These are phyloP conservation scores for Samsoniella hepiali DNA, from an alignment of 2,329 filamentous ascomycete species.

Conservation along the genomic window DNA sequence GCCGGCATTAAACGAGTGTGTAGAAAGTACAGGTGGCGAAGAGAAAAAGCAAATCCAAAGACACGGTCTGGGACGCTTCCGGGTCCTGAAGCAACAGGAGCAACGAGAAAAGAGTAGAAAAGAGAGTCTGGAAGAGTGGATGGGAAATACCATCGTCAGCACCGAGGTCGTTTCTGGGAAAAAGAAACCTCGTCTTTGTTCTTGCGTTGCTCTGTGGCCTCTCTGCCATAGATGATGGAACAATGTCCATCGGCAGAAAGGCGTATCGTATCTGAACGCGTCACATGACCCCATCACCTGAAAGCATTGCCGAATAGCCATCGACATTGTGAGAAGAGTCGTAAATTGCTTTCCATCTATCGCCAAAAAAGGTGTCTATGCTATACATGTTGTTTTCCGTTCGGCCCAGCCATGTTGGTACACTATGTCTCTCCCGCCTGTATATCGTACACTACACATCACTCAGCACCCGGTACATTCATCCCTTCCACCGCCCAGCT, in stretches of 20 bases:
- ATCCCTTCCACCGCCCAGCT: conserved; percentile 75
- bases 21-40: too few relatives aligned
- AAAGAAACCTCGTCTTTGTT: conserved; percentile 35
- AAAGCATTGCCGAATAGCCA: conserved; percentile 27
- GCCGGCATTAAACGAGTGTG: neutral
- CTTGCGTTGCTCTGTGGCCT: conserved; percentile 62
- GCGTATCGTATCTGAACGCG: conserved; percentile 66
- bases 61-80: neutral
- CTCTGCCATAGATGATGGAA: conserved; percentile 44
- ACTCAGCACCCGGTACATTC: conserved; percentile 52
- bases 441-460: conserved; percentile 17
- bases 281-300: conserved; percentile 22
- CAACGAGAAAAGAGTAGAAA: neutral
- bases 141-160: neutral
- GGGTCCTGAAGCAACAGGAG: neutral
- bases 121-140: too few relatives aligned
- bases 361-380: conserved; percentile 7
- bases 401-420: neutral
- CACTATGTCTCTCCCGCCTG: neutral
- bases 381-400: conserved; percentile 8
- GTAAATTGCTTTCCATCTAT: conserved; percentile 16
- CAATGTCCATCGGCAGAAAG: conserved; percentile 42
- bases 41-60: neutral
- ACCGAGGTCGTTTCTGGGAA: neutral
- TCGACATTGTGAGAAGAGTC: conserved; percentile 18